phyloP scores from a whole-genome alignment of 2,329 filamentous ascomycete genomes.

The Trichoderma atroviride region DNA sequence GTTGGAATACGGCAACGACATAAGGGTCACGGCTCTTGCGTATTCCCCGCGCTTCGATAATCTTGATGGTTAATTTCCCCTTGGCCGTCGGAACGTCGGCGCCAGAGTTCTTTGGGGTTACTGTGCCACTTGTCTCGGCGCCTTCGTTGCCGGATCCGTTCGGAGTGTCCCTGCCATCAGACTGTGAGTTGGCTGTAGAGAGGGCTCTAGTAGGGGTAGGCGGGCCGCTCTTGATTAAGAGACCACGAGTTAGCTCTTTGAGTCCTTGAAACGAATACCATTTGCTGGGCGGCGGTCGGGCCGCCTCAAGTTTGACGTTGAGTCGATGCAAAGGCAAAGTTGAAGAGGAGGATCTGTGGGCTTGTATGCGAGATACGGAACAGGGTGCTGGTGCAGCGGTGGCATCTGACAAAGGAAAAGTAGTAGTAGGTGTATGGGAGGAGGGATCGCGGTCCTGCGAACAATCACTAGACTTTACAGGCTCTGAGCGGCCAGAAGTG shows the following conservation, averaged over 20 bases:
- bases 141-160: slow-evolving; percentile 47
- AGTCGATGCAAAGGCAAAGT: slow-evolving; percentile 46
- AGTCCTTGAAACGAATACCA: slow-evolving; percentile 69
- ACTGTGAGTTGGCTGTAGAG: slow-evolving; percentile 62
- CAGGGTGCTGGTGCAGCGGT: neutral
- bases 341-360: slow-evolving; percentile 28
- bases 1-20: slow-evolving; percentile 94
- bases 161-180: slow-evolving; percentile 48
- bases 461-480: slow-evolving; percentile 12
- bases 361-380: slow-evolving; percentile 28
- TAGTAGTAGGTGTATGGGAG: slow-evolving; percentile 7
- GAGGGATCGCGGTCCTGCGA: slow-evolving; percentile 17
- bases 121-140: slow-evolving; percentile 53
- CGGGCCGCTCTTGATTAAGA: slow-evolving; percentile 82
- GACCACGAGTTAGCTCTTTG: slow-evolving; percentile 83
- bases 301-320: slow-evolving; percentile 49
- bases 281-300: slow-evolving; percentile 46
- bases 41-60: slow-evolving; percentile 81
- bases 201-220: slow-evolving; percentile 87
- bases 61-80: slow-evolving; percentile 87
- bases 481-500: slow-evolving; percentile 26
- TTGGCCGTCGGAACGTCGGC: slow-evolving; percentile 72
- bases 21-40: slow-evolving; percentile 86
- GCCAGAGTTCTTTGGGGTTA: slow-evolving; percentile 56
- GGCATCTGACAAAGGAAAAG: slow-evolving; percentile 8